Base-by-base conservation (phyloP, 257 asterid genomes). In the Rhazya stricta region DNA sequence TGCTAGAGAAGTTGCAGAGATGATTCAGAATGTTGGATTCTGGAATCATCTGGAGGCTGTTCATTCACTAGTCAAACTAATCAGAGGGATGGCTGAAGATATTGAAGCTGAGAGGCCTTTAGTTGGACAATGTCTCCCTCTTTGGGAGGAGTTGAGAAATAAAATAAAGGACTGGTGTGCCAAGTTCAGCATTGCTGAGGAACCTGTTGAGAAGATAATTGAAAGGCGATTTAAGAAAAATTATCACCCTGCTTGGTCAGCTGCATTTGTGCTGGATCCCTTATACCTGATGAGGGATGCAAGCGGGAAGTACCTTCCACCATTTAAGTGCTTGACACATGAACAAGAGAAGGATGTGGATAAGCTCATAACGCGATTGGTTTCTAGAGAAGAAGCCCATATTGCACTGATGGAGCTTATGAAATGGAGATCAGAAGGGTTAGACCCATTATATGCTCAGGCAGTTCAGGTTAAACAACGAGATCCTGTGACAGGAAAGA, bases 221-320 rank as follows among this genome's bases (percentile, higher is more conserved):
- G 92, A 90, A 61, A 76, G 54, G 50, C 83, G 96, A 42, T 90
- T 89, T 60, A 86, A 51, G 77, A 89, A 79, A 81, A 90, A 74
- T 77, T 92, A 92, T 73, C 97, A 90, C 76, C 96, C 97, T 0
- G 91, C 96, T 42, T 90, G 96, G 97, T 83, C 97, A 12, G 93
- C 96, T 73, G 97, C 97, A 15, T 92, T 85, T 70, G 85, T 92
- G 43, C 97, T 92, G 32, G 97, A 92, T 76, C 97, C 97, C 1
- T 78, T 85, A 50, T 83, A 90, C 84, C 81, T 89, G 80, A 78
- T 87, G 75, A 82, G 87, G 76, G 96, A 92, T 76, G 79, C 85
- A 25, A 89, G 88, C 36, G 97, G 97, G 60, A 92, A 89, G 75
- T 92, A 90, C 72, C 92, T 92, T 56, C 97, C 97, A n/a, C 96